Base-by-base conservation (phyloP, 2,329 filamentous ascomycete species). In the Clonostachys sp. region DNA sequence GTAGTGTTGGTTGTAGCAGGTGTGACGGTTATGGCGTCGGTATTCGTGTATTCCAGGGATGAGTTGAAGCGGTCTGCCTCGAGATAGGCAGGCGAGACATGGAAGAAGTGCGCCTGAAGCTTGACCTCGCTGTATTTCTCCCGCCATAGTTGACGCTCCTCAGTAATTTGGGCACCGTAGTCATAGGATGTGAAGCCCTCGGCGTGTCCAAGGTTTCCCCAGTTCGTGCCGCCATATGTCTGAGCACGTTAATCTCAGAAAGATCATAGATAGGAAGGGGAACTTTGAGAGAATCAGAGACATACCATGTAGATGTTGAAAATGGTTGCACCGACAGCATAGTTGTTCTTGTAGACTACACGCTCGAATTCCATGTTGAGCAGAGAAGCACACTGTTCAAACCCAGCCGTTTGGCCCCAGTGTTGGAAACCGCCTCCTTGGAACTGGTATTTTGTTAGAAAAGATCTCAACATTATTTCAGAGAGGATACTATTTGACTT, bases 331-430 rank as follows among this genome's bases (percentile, higher is more conserved):
- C 80, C 82, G 44, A 81, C 77, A 48, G 78, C 77, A 51, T 83
- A 82, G 44, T 80, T 70, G 52, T 87, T 86, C 73, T 90, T 91
- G 65, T 87, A 87, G 57, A 89, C 86, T 1, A 91, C 82, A 30
- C 86, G 71, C 55, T 86, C 80, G 50, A 87, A 88, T 55, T 89
- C 83, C 30, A 80, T 69, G 51, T 84, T 84, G 12, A 86, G 65
- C 6, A 89, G 71, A 12, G 71, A 67, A 18, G 75, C 69, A 55
- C 87, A 91, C 49, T 80, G 71, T n/a, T 77, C 81, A 44, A 87
- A 88, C 0, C 87, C 86, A 13, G 72, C 67, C 9, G 24, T 30
- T 14, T 87, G 87, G 44, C 87, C 89, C 79, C 87, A 92, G 0
- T 83, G 81, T 58, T 90, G 86, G 50, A 86, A 90, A 0, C 82